These are phyloP conservation scores for Cymbopogon citratus DNA, from an alignment of 176 grass and related monocot genomes.

Conservation along the genomic window DNA sequence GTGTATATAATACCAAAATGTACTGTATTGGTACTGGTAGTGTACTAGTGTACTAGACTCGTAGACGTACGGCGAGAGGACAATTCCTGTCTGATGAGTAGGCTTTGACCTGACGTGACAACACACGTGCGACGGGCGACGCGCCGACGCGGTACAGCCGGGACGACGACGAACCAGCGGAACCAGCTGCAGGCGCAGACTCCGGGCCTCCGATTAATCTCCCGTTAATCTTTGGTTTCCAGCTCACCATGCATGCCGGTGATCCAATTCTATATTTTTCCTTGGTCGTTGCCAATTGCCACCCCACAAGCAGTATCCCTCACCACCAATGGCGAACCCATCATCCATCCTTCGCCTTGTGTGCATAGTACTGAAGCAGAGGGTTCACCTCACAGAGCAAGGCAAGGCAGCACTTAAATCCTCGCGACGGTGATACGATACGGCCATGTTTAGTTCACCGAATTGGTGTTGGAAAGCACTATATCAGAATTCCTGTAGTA, in stretches of 20 bases:
- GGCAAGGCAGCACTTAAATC: not conserved
- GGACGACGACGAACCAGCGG: not conserved
- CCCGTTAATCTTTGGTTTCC: not conserved
- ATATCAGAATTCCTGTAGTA: too few species aligned
- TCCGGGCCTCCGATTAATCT: not conserved
- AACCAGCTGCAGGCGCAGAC: not conserved
- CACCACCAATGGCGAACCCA: not conserved
- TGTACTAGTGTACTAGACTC: too few species aligned
- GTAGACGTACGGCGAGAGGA: not conserved
- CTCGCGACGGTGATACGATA: not conserved
- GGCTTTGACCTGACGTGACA: conserved; percentile 35
- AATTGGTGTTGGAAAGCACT: too few species aligned
- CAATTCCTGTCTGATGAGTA: not conserved
- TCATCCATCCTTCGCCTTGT: not conserved
- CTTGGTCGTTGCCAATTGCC: not conserved
- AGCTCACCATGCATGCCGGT: too few species aligned
- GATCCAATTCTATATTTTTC: not conserved
- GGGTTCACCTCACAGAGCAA: not conserved
- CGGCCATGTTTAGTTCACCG: too few species aligned
- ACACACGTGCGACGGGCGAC: conserved; percentile 11
- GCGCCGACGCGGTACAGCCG: conserved; percentile 22
- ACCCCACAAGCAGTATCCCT: not conserved
- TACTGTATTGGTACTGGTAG: not conserved
- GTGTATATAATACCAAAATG: not conserved
- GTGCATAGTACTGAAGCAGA: too few species aligned